Evolutionary conservation across 768 basidiomycete species (phyloP).

Genomic region (Boletus reticuloceps): DNA sequence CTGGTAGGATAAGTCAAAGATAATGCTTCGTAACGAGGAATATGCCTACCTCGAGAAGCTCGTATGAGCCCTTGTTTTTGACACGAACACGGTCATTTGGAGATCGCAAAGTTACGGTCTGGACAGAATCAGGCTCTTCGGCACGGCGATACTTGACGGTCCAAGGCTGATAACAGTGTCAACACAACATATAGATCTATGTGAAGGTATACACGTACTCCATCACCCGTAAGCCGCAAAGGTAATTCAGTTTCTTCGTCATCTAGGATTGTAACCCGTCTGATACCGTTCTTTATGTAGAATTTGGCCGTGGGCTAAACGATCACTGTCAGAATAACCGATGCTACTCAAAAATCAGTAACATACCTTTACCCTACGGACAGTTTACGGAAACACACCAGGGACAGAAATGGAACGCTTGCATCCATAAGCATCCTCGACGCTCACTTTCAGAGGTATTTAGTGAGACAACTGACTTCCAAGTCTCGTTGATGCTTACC

Average conservation of each 20-base stretch:
- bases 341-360: background rate
- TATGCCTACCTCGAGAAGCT: slow-evolving; percentile 59
- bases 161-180: slow-evolving; percentile 69
- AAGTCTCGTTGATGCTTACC: slow-evolving; percentile 39
- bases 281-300: slow-evolving; percentile 62
- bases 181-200: background rate
- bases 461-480: background rate
- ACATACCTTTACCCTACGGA: slow-evolving; percentile 73
- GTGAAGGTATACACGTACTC: slow-evolving; percentile 47
- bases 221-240: slow-evolving; percentile 86
- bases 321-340: background rate
- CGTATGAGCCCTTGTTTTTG: slow-evolving; percentile 72
- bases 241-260: slow-evolving; percentile 72
- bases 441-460: slow-evolving; percentile 50
- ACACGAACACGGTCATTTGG: slow-evolving; percentile 75
- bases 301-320: slow-evolving; percentile 82
- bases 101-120: slow-evolving; percentile 44
- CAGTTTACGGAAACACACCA: slow-evolving; percentile 83
- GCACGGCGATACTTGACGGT: slow-evolving; percentile 65
- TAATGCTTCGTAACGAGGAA: background rate
- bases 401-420: slow-evolving; percentile 70
- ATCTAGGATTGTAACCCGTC: slow-evolving; percentile 66
- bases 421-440: slow-evolving; percentile 89
- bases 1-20: slow-evolving; percentile 35
- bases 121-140: slow-evolving; percentile 40